Percentiles rank a stretch among this genome's conserved stretches.
These are phyloP conservation scores for Xerocomus nothofagi DNA, from an alignment of 1,284 basidiomycete species.

Conservation along the genomic window DNA sequence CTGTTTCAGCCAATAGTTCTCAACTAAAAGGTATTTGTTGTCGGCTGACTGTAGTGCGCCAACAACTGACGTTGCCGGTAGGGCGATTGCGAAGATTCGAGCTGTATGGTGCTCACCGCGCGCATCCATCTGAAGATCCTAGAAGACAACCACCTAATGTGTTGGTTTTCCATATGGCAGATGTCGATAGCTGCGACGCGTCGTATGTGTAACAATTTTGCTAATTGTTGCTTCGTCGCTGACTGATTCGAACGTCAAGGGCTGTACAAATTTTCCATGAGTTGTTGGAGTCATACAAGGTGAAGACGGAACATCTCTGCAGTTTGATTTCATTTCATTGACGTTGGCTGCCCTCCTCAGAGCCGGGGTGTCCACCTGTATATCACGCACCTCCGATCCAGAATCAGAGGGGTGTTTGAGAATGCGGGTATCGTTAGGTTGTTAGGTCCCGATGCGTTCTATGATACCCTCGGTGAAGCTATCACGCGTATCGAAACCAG, in stretches of 20 bases:
- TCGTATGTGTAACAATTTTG: slow-evolving; percentile 54
- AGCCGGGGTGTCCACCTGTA: slow-evolving; percentile 72
- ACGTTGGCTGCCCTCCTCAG: slow-evolving; percentile 35
- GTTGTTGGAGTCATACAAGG: slow-evolving; percentile 74
- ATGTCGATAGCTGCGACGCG: slow-evolving; percentile 82
- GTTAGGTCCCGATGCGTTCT: slow-evolving; percentile 70
- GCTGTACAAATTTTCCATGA: slow-evolving; percentile 87
- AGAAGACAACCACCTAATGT: slow-evolving; percentile 72
- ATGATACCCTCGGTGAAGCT: slow-evolving; percentile 68
- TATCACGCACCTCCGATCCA: slow-evolving; percentile 72
- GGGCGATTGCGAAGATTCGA: slow-evolving; percentile 84
- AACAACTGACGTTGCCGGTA: slow-evolving; percentile 3
- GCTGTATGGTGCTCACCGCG: slow-evolving; percentile 72
- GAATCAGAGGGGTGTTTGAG: slow-evolving; percentile 59
- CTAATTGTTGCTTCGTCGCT: background rate
- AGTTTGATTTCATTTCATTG: background rate
- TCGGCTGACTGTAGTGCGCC: slow-evolving; percentile 18
- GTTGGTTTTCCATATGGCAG: slow-evolving; percentile 87
- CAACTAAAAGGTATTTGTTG: slow-evolving; percentile 62
- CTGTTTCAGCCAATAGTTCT: slow-evolving; percentile 74
- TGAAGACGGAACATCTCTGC: slow-evolving; percentile 26
- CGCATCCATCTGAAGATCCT: slow-evolving; percentile 87
- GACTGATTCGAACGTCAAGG: slow-evolving; percentile 38
- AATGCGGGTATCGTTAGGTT: slow-evolving; percentile 66
- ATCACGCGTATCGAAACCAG: slow-evolving; percentile 47